phyloP scores from a whole-genome alignment of 345 rosid species.

The Lagerstroemia speciosa region DNA sequence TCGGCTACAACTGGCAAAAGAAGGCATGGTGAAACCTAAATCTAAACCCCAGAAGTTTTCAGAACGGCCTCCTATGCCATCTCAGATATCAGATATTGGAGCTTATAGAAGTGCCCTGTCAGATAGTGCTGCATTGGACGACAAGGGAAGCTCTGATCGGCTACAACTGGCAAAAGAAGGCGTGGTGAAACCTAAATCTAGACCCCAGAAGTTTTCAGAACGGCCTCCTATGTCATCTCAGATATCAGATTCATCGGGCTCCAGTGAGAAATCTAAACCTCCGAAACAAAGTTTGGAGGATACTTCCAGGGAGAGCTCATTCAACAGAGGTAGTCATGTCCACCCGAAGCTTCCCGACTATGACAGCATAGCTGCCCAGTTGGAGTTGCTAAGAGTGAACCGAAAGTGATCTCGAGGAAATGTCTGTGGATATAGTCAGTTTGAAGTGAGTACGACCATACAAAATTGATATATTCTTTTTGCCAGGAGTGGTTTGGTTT shows the following conservation, averaged over 20 bases:
- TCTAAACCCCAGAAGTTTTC: constrained; percentile 17
- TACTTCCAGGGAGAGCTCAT: constrained; percentile 12
- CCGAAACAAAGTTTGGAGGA: constrained; percentile 2
- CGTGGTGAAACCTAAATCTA: constrained; percentile 8
- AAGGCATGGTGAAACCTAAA: constrained; percentile 7
- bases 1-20: constrained; percentile 14
- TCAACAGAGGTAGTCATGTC: constrained; percentile 28
- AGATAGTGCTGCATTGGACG: constrained; percentile 16
- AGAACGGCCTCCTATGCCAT: not conserved
- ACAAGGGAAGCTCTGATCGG: constrained; percentile 9
- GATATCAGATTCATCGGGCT: not conserved
- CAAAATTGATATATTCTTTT: constrained; percentile 2
- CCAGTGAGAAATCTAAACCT: constrained; percentile 5
- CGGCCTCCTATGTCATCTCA: not conserved
- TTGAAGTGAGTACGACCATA: not conserved
- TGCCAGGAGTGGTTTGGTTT: not conserved
- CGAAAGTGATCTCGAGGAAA: constrained; percentile 17
- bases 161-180: constrained; percentile 14
- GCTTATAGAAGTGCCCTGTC: constrained; percentile 4
- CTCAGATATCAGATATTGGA: too few species aligned
- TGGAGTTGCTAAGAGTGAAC: constrained; percentile 42
- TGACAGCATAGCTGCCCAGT: constrained; percentile 46
- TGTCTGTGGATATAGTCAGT: constrained; percentile 1
- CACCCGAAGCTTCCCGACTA: constrained; percentile 95
- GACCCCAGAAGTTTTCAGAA: constrained; percentile 14